Percentiles rank a stretch among this genome's conserved stretches.
phyloP scores from a whole-genome alignment of 768 basidiomycete genomes.

The Gloeophyllum trabeum region DNA sequence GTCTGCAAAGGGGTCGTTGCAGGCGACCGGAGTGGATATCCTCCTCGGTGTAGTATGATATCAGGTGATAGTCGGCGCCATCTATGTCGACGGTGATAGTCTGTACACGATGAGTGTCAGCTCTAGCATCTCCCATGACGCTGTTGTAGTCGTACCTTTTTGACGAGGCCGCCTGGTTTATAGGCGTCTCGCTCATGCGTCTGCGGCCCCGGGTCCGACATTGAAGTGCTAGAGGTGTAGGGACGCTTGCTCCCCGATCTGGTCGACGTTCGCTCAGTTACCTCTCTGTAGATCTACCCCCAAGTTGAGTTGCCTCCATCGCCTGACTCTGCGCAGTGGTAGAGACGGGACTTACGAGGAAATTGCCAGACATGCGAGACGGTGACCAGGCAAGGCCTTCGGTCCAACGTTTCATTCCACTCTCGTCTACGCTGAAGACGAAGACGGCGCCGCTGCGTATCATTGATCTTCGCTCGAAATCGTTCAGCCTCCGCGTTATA shows the following conservation, averaged over 20 bases:
- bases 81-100: constrained; percentile 81
- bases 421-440: constrained; percentile 82
- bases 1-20: constrained; percentile 54
- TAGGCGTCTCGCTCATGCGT: constrained; percentile 7
- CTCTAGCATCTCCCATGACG: neutral
- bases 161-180: constrained; percentile 53
- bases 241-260: constrained; percentile 6
- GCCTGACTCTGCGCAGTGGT: constrained; percentile 1
- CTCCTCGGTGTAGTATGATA: constrained; percentile 76
- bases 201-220: constrained; percentile 7
- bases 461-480: constrained; percentile 54
- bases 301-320: constrained; percentile 1
- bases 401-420: constrained; percentile 84
- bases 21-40: constrained; percentile 65
- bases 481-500: constrained; percentile 76
- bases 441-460: constrained; percentile 60
- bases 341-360: constrained; percentile 40
- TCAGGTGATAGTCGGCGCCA: constrained; percentile 70
- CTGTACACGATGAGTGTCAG: constrained; percentile 23
- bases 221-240: constrained; percentile 8
- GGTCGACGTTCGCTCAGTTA: constrained; percentile 44
- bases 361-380: constrained; percentile 76
- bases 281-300: constrained; percentile 82
- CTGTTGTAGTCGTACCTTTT: constrained; percentile 42
- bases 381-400: constrained; percentile 74